Percentiles rank a stretch among this genome's conserved stretches.
Evolutionary conservation across 306 rosid genomes (phyloP).

Genomic region (Lupinus albus): DNA sequence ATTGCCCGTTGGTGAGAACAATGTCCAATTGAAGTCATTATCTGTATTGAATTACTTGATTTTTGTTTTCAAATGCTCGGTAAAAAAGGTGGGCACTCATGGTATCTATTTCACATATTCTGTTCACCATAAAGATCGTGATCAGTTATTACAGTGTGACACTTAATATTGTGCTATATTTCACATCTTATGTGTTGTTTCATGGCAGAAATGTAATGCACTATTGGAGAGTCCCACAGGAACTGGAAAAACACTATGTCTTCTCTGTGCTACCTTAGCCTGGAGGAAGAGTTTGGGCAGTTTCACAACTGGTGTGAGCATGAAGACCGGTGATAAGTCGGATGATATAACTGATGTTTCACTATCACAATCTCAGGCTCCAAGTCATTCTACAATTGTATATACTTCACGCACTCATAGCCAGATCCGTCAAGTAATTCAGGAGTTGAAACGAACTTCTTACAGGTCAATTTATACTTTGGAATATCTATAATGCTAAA

Average conservation of each 20-base stretch:
- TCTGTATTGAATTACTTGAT: no score
- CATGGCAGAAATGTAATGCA: slow-evolving; percentile 75
- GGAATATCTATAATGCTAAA: slow-evolving; percentile 1
- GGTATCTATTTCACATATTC: not conserved
- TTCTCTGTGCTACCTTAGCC: slow-evolving; percentile 90
- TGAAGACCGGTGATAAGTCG: slow-evolving; percentile 43
- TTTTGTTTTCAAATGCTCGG: not conserved
- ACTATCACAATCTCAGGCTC: slow-evolving; percentile 46
- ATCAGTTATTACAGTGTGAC: not conserved
- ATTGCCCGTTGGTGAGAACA: not conserved
- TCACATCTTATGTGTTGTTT: slow-evolving; percentile 11
- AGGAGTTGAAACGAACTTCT: slow-evolving; percentile 78
- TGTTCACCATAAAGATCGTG: slow-evolving; percentile 12
- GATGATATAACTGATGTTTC: slow-evolving; percentile 46
- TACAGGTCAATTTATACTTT: slow-evolving; percentile 64
- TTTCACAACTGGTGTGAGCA: slow-evolving; percentile 65
- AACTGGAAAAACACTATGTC: slow-evolving; percentile 94
- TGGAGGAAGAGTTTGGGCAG: slow-evolving; percentile 91
- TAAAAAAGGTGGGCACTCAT: not conserved
- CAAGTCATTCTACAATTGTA: slow-evolving; percentile 63
- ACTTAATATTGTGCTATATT: not conserved
- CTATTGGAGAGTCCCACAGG: slow-evolving; percentile 98
- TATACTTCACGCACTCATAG: slow-evolving; percentile 97
- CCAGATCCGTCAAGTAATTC: slow-evolving; percentile 94
- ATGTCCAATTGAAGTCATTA: not conserved